These are phyloP conservation scores for Penicillium sp. DNA, from an alignment of 2,329 filamentous ascomycete species.

Conservation along the genomic window DNA sequence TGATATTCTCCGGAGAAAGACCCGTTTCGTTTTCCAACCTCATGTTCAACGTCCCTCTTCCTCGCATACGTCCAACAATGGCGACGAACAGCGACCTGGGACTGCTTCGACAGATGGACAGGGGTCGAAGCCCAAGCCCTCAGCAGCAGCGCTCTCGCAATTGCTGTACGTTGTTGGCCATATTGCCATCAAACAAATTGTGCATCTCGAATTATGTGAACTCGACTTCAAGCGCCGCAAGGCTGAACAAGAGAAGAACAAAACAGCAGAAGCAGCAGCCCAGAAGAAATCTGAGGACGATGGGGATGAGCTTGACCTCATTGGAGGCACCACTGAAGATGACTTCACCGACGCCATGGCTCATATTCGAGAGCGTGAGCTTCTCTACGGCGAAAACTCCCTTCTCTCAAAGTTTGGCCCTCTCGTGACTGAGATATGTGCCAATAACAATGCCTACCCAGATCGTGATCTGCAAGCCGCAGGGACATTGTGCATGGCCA, in stretches of 20 bases:
- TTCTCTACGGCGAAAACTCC: constrained; percentile 77
- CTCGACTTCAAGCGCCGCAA: constrained; percentile 97
- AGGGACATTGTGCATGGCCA: constrained; percentile 89
- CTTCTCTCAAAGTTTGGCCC: constrained; percentile 88
- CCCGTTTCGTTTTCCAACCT: constrained; percentile 70
- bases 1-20: constrained; percentile 82
- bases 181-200: constrained; percentile 97
- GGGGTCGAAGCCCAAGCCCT: constrained; percentile 60
- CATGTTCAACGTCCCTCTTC: constrained; percentile 30
- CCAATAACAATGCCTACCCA: constrained; percentile 87
- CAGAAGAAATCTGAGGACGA: constrained; percentile 56
- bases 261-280: constrained; percentile 42
- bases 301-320: constrained; percentile 86
- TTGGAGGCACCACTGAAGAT: constrained; percentile 92
- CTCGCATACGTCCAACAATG: constrained; percentile 28
- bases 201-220: constrained; percentile 95
- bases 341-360: constrained; percentile 86
- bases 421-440: constrained; percentile 87
- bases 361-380: constrained; percentile 78
- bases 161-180: constrained; percentile 93
- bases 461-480: constrained; percentile 89
- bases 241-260: constrained; percentile 50
- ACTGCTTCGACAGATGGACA: constrained; percentile 36
- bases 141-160: constrained; percentile 73
- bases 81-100: constrained; percentile 34